phyloP scores from a whole-genome alignment of 1,284 basidiomycete genomes.

The Ganoderma resinaceum region DNA sequence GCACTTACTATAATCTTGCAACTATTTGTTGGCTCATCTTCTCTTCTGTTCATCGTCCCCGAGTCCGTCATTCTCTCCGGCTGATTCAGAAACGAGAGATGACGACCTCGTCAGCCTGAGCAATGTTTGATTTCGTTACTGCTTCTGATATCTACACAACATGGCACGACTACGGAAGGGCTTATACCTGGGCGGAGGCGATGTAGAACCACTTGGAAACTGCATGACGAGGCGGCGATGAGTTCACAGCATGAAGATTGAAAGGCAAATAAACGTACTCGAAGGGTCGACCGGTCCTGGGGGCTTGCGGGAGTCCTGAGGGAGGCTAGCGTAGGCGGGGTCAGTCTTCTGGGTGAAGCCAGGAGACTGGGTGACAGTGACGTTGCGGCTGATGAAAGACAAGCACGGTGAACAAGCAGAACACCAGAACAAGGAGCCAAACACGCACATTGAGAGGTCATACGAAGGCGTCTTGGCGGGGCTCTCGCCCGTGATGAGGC shows the following conservation, averaged over 20 bases:
- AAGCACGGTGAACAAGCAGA: neutral
- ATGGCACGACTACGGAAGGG: conserved; percentile 26
- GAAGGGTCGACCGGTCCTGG: conserved; percentile 90
- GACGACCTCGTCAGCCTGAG: conserved; percentile 25
- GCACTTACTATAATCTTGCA: conserved; percentile 19
- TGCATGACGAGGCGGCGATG: conserved; percentile 38
- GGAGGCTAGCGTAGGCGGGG: conserved; percentile 70
- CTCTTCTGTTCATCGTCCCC: neutral
- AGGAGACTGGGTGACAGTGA: conserved; percentile 78
- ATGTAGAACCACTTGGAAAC: conserved; percentile 94
- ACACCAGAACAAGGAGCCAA: neutral
- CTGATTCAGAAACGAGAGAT: conserved; percentile 23
- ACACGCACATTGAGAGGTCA: conserved; percentile 82
- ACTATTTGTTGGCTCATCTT: conserved; percentile 7
- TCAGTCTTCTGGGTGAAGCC: conserved; percentile 74
- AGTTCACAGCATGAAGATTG: neutral
- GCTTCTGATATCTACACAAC: conserved; percentile 30
- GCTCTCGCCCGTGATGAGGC: conserved; percentile 85
- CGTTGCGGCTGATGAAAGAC: conserved; percentile 60
- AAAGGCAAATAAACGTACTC: conserved; percentile 57
- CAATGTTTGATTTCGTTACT: conserved; percentile 28
- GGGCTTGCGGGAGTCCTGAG: conserved; percentile 82
- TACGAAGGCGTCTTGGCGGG: conserved; percentile 75
- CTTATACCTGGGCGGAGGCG: conserved; percentile 79
- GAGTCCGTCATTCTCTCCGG: neutral